phyloP scores from a whole-genome alignment of 179 eudicot species.

The Spinacia oleracea region DNA sequence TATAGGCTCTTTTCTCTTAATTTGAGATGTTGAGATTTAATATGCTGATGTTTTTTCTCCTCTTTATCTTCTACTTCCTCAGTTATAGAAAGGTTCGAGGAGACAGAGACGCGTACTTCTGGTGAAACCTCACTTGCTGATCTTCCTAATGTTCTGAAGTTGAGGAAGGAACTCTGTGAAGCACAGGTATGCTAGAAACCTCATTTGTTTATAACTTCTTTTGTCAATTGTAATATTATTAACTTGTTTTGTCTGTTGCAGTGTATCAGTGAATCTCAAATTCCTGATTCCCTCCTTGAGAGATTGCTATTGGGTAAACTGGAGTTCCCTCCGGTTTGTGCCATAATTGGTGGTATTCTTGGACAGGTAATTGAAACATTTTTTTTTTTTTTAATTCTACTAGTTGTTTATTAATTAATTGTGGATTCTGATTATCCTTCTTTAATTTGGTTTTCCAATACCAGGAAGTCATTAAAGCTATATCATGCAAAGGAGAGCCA shows the following conservation, averaged over 20 bases:
- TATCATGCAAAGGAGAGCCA: conserved; percentile 95
- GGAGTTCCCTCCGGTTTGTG: conserved; percentile 95
- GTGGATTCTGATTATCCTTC: not conserved
- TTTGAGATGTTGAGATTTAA: not conserved
- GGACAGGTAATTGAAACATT: conserved; percentile 65
- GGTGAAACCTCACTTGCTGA: conserved; percentile 70
- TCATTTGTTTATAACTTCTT: not conserved
- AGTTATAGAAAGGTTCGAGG: conserved; percentile 85
- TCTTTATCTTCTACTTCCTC: conserved; percentile 12
- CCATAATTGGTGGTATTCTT: conserved; percentile 86
- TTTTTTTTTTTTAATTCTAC: not conserved
- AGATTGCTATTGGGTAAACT: conserved; percentile 58
- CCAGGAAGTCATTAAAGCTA: conserved; percentile 92
- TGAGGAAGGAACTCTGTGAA: conserved; percentile 75
- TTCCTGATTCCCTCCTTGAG: conserved; percentile 73
- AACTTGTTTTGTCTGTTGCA: conserved; percentile 32
- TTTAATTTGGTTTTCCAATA: conserved; percentile 2
- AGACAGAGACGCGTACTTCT: conserved; percentile 56
- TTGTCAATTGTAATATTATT: not conserved
- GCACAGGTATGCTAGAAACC: conserved; percentile 44
- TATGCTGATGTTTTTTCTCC: not conserved
- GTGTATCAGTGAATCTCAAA: conserved; percentile 67
- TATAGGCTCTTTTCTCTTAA: not conserved
- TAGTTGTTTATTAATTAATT: not conserved
- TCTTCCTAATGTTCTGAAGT: conserved; percentile 62